phyloP scores from a whole-genome alignment of 1,139 yeast genomes.

The Kazachstania sp. region DNA sequence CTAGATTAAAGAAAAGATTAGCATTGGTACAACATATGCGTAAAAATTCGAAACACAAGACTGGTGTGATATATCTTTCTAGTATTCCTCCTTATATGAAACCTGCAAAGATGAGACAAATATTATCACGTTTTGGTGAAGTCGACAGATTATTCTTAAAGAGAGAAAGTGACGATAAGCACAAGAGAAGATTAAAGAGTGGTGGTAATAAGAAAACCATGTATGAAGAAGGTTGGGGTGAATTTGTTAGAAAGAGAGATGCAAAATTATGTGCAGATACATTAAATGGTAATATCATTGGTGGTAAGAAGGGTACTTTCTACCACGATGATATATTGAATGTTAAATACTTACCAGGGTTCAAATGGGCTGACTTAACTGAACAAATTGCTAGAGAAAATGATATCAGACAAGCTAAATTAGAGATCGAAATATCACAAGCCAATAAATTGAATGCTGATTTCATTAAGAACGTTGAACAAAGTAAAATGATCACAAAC shows the following conservation, averaged over 20 bases:
- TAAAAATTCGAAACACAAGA: conserved; percentile 48
- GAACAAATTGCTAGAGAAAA: conserved; percentile 89
- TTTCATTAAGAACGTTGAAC: conserved; percentile 76
- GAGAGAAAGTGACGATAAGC: conserved; percentile 66
- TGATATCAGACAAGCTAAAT: conserved; percentile 78
- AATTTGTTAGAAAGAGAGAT: conserved; percentile 69
- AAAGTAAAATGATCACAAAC: conserved; percentile 67
- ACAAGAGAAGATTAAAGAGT: conserved; percentile 62
- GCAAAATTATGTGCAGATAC: conserved; percentile 86
- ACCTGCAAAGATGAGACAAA: conserved; percentile 79
- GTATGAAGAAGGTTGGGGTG: conserved; percentile 97
- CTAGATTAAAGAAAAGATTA: conserved; percentile 11
- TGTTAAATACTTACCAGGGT: conserved; percentile 79
- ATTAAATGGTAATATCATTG: conserved; percentile 78
- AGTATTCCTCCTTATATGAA: conserved; percentile 95
- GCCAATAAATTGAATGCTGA: conserved; percentile 81
- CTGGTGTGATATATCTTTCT: conserved; percentile 89
- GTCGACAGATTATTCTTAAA: conserved; percentile 78
- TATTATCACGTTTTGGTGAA: conserved; percentile 73
- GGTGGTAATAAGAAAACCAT: conserved; percentile 93
- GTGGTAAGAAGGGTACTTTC: conserved; percentile 88
- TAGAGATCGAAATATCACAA: conserved; percentile 81
- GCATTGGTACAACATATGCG: conserved; percentile 42
- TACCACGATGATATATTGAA: conserved; percentile 92
- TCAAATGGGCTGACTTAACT: conserved; percentile 92